phyloP scores from a whole-genome alignment of 208 protist genomes.

The Lotmaria passim region DNA sequence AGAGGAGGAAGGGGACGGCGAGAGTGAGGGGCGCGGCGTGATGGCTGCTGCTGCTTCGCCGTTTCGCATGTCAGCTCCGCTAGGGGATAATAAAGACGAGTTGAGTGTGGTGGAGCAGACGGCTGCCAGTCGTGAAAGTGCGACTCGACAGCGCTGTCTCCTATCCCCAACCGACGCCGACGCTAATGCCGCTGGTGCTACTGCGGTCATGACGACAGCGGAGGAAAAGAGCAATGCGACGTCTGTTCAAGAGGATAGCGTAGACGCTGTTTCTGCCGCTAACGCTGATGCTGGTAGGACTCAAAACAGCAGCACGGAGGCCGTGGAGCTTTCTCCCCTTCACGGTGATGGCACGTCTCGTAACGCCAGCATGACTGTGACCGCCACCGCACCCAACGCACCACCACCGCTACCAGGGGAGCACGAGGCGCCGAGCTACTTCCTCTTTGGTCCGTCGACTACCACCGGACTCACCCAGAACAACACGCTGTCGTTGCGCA shows the following conservation, averaged over 20 bases:
- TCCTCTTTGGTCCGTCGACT: constrained; percentile 12
- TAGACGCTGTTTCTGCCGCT: neutral
- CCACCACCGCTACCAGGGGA: neutral
- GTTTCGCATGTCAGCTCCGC: neutral
- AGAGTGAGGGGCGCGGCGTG: too few species aligned
- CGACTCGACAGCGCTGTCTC: neutral
- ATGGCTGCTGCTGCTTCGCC: neutral
- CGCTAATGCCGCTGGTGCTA: neutral
- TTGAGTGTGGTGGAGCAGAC: neutral
- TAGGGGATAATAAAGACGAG: too few species aligned
- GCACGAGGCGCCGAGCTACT: constrained; percentile 1
- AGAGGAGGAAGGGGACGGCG: neutral
- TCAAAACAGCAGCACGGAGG: too few species aligned
- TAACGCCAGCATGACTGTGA: neutral
- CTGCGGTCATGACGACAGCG: neutral
- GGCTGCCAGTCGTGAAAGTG: neutral
- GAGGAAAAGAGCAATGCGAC: neutral
- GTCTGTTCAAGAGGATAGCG: neutral
- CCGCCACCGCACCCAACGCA: constrained; percentile 4
- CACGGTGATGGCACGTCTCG: neutral
- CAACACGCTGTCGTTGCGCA: constrained; percentile 2
- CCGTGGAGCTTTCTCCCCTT: neutral
- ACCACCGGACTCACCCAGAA: neutral
- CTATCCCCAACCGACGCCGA: neutral
- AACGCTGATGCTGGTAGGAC: neutral